Base-by-base conservation (phyloP, 495 filamentous ascomycete genomes). In the Chaetomium cochliodes region DNA sequence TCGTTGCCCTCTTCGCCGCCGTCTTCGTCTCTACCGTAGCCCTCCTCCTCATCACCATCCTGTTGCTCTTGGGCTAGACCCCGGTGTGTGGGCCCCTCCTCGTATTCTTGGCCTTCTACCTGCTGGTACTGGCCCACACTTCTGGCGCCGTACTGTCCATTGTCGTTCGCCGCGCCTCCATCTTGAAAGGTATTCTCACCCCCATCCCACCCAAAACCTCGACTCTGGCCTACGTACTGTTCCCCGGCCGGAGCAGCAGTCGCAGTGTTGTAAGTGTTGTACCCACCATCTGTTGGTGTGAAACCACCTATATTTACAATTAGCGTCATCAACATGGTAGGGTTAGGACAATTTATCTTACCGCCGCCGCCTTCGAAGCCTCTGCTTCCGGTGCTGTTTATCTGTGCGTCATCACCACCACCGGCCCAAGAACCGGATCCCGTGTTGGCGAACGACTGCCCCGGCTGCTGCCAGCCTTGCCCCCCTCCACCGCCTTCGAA, bases 261-360 rank as follows among this genome's bases (percentile, higher is more conserved):
- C 47, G 47, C 8, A 50, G 47, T 50, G 47, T 50, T 50, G 47
- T 50, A n/a, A 20, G n/a, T 11, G 47, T 23, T 50, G 47, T 30
- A n/a, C n/a, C n/a, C n/a, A n/a, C n/a, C n/a, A n/a, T n/a, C n/a
- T n/a, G n/a, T n/a, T n/a, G n/a, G n/a, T n/a, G n/a, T n/a, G n/a
- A n/a, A n/a, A n/a, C 33, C 39, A 41, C 39, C 39, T 41, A 9
- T 9, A 41, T 41, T 41, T 30, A 30, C 28, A 6, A 30, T 30
- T 30, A 41, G 9, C 39, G 12, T 41, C 39, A 41, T 15, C 39
- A 11, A 37, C 33, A 37, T 37, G 33, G 33, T 37, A 5, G 33
- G 11, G n/a, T n/a, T n/a, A n/a, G n/a, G n/a, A n/a, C n/a, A n/a
- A n/a, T n/a, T n/a, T n/a, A n/a, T n/a, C n/a, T n/a, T n/a, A n/a